Evolutionary conservation across 2,329 filamentous ascomycete species (phyloP).

Genomic region (Septoria petroselini): DNA sequence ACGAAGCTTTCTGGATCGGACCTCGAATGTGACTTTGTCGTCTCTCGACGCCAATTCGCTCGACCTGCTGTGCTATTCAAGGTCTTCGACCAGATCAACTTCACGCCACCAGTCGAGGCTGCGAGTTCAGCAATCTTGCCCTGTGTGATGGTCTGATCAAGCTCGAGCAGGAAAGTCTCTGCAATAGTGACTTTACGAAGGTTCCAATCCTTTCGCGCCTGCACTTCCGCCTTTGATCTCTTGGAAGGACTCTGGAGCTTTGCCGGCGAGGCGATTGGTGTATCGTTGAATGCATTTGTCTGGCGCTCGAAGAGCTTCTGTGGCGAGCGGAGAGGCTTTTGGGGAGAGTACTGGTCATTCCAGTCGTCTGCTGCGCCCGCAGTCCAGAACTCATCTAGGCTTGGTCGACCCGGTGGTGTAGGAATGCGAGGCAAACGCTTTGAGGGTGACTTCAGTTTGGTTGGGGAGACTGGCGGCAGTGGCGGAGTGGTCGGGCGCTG

Average conservation of each 20-base stretch:
- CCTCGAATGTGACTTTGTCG: constrained; percentile 34
- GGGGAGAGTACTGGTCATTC: constrained; percentile 61
- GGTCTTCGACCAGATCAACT: constrained; percentile 71
- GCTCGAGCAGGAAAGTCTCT: constrained; percentile 60
- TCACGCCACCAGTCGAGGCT: constrained; percentile 64
- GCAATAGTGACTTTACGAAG: constrained; percentile 61
- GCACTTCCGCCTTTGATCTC: constrained; percentile 34
- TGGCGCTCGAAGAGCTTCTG: constrained; percentile 33
- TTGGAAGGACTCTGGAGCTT: constrained; percentile 41
- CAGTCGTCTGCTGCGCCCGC: constrained; percentile 59
- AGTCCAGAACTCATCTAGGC: constrained; percentile 59
- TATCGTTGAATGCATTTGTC: constrained; percentile 26
- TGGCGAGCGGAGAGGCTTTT: constrained; percentile 45
- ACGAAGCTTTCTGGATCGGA: constrained; percentile 20
- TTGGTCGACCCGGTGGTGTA: constrained; percentile 53
- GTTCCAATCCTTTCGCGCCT: constrained; percentile 60
- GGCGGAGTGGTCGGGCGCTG: constrained; percentile 40
- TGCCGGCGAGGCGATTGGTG: constrained; percentile 39
- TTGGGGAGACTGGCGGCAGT: constrained; percentile 44
- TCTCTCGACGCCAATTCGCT: constrained; percentile 51
- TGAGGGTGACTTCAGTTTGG: constrained; percentile 47
- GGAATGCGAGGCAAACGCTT: constrained; percentile 51
- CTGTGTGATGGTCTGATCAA: constrained; percentile 64
- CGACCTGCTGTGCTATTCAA: constrained; percentile 73
- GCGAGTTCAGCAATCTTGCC: constrained; percentile 60